Evolutionary conservation across 139 green algal species (phyloP).

Genomic region (Edaphochlamys debaryana): DNA sequence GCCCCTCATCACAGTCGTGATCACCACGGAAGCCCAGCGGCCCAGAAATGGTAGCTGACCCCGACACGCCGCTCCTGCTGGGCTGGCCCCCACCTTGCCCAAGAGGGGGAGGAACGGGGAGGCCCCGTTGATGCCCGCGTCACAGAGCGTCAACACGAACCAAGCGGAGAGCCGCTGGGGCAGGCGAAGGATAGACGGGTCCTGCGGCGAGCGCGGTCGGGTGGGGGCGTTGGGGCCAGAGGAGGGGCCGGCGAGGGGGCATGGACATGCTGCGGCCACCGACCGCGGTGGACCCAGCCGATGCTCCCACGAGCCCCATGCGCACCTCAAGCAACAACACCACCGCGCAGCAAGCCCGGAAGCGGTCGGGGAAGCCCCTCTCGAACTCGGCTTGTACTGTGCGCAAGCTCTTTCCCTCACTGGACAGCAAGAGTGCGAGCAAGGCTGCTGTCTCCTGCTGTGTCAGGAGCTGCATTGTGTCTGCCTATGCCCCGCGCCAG

Average conservation of each 20-base stretch:
- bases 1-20: too few species aligned
- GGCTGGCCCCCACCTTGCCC: slow-evolving; percentile 1
- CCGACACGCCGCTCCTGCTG: too few species aligned
- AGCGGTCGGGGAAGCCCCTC: slow-evolving; percentile 38
- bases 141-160: slow-evolving; percentile 38
- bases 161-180: slow-evolving; percentile 42
- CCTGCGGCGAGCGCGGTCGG: too few species aligned
- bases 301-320: too few species aligned
- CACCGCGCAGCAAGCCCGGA: slow-evolving; percentile 30
- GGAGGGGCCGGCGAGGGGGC: too few species aligned
- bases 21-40: too few species aligned
- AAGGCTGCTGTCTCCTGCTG: neutral
- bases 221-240: too few species aligned
- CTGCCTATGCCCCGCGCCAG: too few species aligned
- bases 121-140: neutral
- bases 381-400: slow-evolving; percentile 17
- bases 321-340: slow-evolving; percentile 47
- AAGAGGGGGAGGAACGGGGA: slow-evolving; percentile 11
- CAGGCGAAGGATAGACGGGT: slow-evolving; percentile 19
- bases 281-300: too few species aligned
- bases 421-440: slow-evolving; percentile 11
- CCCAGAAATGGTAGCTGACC: too few species aligned
- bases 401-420: neutral
- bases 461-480: too few species aligned
- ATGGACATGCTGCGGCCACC: too few species aligned